A percentile compares a stretch with the other conserved stretches of the same genome.
Evolutionary conservation across 352 stramenopile genomes (phyloP).

Genomic region (Phytophthora tubulina): DNA sequence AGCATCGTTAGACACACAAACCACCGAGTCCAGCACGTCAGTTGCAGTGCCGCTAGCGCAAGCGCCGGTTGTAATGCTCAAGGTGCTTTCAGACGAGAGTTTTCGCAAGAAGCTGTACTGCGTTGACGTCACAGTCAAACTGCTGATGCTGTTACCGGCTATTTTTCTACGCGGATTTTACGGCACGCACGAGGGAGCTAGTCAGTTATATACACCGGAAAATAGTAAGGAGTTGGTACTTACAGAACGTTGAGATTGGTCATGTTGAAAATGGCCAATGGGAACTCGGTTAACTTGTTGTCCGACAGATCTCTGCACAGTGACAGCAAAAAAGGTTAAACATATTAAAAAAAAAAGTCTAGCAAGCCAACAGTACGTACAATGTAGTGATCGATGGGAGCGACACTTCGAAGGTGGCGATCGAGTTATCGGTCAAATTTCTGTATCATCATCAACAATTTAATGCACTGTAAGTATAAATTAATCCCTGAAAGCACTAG

Average conservation of each 20-base stretch:
- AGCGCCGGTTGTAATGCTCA: slow-evolving; percentile 49
- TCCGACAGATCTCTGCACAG: slow-evolving; percentile 51
- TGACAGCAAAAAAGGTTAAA: slow-evolving; percentile 14
- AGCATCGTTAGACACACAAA: slow-evolving; percentile 56
- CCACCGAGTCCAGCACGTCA: slow-evolving; percentile 56
- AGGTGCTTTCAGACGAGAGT: slow-evolving; percentile 47
- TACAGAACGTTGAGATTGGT: slow-evolving; percentile 72
- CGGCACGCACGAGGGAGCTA: background rate
- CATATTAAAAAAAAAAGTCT: background rate
- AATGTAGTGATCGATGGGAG: slow-evolving; percentile 53
- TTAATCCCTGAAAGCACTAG: background rate
- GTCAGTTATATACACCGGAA: slow-evolving; percentile 1
- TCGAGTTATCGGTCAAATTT: slow-evolving; percentile 57
- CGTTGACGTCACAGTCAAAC: slow-evolving; percentile 48
- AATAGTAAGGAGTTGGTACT: slow-evolving; percentile 15
- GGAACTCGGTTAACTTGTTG: slow-evolving; percentile 69
- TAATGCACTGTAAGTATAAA: slow-evolving; percentile 12
- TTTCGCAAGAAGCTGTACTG: slow-evolving; percentile 64
- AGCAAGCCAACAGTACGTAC: slow-evolving; percentile 31
- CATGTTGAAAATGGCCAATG: slow-evolving; percentile 73
- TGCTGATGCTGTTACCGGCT: slow-evolving; percentile 63
- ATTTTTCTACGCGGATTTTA: slow-evolving; percentile 48
- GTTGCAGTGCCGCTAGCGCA: slow-evolving; percentile 52
- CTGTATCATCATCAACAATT: slow-evolving; percentile 27
- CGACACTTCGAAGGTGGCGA: slow-evolving; percentile 52